Percentiles rank a stretch among this genome's conserved stretches.
Conservation (phyloP, 352 stramenopile species). For the Pythium brachiatum region DNA sequence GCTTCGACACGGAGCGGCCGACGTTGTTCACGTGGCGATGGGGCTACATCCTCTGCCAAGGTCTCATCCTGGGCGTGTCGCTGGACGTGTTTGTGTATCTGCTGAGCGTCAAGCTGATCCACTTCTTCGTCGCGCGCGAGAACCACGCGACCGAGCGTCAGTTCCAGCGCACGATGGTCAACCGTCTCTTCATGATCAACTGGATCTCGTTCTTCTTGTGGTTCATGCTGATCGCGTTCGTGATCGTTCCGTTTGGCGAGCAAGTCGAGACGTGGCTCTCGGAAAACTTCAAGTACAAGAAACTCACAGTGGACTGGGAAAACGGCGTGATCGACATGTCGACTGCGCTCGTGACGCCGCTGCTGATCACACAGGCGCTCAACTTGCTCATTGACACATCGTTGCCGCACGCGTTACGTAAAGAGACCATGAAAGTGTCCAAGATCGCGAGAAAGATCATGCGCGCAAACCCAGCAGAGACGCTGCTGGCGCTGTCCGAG, state of each 20-base stretch:
- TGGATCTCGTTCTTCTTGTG: conserved; percentile 90
- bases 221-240: conserved; percentile 88
- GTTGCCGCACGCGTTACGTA: conserved; percentile 59
- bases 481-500: conserved; percentile 73
- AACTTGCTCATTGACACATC: conserved; percentile 85
- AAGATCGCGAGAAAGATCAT: conserved; percentile 81
- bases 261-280: conserved; percentile 79
- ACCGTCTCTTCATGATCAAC: conserved; percentile 84
- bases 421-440: conserved; percentile 62
- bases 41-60: conserved; percentile 83
- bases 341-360: conserved; percentile 78
- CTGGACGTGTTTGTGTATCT: conserved; percentile 85
- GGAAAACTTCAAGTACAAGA: conserved; percentile 76
- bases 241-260: conserved; percentile 83
- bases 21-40: conserved; percentile 73
- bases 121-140: conserved; percentile 78
- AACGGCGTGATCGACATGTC: conserved; percentile 87
- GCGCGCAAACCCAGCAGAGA: conserved; percentile 79
- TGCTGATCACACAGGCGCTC: conserved; percentile 82
- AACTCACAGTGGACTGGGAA: conserved; percentile 80
- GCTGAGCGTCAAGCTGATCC: conserved; percentile 79
- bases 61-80: conserved; percentile 77
- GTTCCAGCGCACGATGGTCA: conserved; percentile 84
- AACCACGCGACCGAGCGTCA: conserved; percentile 82
- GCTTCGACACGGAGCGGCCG: conserved; percentile 74